Evolutionary conservation across 345 rosid genomes (phyloP).

Genomic region (Passiflora organensis): DNA sequence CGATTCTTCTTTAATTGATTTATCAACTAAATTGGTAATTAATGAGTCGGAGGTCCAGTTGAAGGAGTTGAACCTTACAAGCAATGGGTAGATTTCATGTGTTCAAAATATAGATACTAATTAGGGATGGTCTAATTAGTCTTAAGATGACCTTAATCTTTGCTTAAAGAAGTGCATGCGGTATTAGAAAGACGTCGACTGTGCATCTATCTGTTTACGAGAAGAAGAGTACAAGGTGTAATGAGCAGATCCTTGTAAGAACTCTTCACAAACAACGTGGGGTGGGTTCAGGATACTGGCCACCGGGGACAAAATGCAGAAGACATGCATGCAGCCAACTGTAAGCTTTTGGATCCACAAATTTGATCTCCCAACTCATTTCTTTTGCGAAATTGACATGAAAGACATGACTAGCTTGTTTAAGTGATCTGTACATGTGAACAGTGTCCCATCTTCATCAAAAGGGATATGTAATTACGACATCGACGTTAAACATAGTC

Average conservation of each 20-base stretch:
- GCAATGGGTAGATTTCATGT: no score
- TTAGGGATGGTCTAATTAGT: no score
- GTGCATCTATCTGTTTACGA: no score
- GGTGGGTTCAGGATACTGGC: not conserved
- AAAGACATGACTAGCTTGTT: slow-evolving; percentile 5
- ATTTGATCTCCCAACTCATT: slow-evolving; percentile 11
- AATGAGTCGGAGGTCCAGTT: no score
- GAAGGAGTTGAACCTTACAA: not conserved
- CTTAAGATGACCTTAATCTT: no score
- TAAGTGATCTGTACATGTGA: slow-evolving; percentile 1
- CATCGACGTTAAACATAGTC: no score
- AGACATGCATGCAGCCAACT: slow-evolving; percentile 10
- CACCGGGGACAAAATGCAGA: slow-evolving; percentile 10
- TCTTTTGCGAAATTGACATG: slow-evolving; percentile 1
- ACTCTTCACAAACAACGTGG: slow-evolving; percentile 13
- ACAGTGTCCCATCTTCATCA: not conserved
- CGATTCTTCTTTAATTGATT: no score
- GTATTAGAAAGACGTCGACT: no score
- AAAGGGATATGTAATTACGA: no score
- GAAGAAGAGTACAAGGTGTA: no score
- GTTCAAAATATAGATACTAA: not conserved
- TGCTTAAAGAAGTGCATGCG: no score
- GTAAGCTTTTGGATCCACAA: slow-evolving; percentile 2
- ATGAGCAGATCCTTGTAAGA: slow-evolving; percentile 30
- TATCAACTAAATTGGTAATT: no score